A percentile compares a stretch with the other conserved stretches of the same genome.
Conservation (phyloP, 1,139 yeast species). For the Sporopachydermia cereana region DNA sequence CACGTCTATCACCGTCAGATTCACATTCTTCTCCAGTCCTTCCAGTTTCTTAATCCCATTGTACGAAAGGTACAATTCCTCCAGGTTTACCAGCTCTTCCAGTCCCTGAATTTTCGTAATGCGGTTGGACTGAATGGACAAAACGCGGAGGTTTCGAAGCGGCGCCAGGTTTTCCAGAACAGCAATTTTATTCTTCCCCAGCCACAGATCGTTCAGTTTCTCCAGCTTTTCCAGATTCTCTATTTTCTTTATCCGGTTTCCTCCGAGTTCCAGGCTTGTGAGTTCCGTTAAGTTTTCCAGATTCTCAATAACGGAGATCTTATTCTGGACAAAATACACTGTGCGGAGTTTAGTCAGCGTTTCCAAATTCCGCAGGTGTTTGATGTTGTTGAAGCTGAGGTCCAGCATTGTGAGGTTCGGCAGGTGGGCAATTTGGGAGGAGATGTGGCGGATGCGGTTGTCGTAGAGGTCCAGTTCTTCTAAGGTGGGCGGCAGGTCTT, state of each 20-base stretch:
- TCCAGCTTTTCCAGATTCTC: conserved; percentile 41
- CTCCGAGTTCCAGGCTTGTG: conserved; percentile 79
- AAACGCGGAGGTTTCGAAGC: conserved; percentile 54
- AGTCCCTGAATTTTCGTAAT: conserved; percentile 73
- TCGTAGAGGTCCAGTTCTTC: conserved; percentile 86
- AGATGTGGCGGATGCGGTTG: conserved; percentile 80
- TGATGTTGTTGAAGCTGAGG: conserved; percentile 82
- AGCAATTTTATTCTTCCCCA: conserved; percentile 77
- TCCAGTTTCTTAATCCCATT: conserved; percentile 70
- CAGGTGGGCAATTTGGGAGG: conserved; percentile 44
- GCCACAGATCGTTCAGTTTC: conserved; percentile 71
- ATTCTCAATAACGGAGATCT: conserved; percentile 61
- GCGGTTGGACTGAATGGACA: conserved; percentile 84
- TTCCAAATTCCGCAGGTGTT: conserved; percentile 72
- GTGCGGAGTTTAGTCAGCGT: conserved; percentile 50
- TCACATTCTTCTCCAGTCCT: conserved; percentile 59
- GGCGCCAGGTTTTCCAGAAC: conserved; percentile 50
- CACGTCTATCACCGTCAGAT: conserved; percentile 67
- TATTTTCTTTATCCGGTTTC: conserved; percentile 64
- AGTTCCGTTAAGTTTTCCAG: conserved; percentile 47
- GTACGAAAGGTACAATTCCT: conserved; percentile 82
- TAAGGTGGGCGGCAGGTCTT: conserved; percentile 44
- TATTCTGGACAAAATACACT: conserved; percentile 82
- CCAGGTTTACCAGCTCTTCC: conserved; percentile 57
- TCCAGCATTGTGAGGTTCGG: conserved; percentile 51